Base-by-base conservation (phyloP, 768 basidiomycete species). In the Jaapia argillacea region DNA sequence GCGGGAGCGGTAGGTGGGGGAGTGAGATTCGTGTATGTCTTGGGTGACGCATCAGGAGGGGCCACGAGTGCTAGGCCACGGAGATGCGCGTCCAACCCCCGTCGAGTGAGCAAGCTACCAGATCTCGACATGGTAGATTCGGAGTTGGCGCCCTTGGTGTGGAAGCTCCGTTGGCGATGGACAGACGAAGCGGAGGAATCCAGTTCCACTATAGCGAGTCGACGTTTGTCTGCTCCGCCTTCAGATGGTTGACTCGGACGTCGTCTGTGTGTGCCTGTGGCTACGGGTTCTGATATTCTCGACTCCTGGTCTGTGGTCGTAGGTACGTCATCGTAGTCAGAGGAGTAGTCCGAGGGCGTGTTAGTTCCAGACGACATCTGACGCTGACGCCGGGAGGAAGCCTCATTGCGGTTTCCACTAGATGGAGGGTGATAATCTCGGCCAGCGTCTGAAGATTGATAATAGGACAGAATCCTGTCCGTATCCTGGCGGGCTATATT, bases 161-260 rank as follows among this genome's bases (percentile, higher is more conserved):
- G 48, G 45, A 47, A 53, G 44, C 48, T 48, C 42, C 48, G 59
- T 52, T 47, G 46, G 44, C 37, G 53, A 51, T 45, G 24, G 21
- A 20, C 2, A 36, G 41, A 51, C 26, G 45, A 16, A 24, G 39
- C 45, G 22, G 62, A 51, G 28, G 64, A 44, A 58, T 75, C 72
- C 69, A 78, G 67, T 59, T 82, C 69, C 28, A 85, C 74, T 48
- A 85, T 76, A 36, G 79, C 79, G 40, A 83, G 63, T 45, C 80
- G 68, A 40, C 83, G 69, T 53, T 81, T 73, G 62, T 83, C 81
- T 42, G 71, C 63, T 51, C 74, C 71, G 46, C 76, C 77, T 54
- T 75, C 70, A 1, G 81, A 74, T 16, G 73, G 77, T 14, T 67
- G 59, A 51, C 70, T 75, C 23, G 72, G 64, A 46, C 79, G 68